phyloP scores from a whole-genome alignment of 306 rosid species.

The Quercus agrifolia region DNA sequence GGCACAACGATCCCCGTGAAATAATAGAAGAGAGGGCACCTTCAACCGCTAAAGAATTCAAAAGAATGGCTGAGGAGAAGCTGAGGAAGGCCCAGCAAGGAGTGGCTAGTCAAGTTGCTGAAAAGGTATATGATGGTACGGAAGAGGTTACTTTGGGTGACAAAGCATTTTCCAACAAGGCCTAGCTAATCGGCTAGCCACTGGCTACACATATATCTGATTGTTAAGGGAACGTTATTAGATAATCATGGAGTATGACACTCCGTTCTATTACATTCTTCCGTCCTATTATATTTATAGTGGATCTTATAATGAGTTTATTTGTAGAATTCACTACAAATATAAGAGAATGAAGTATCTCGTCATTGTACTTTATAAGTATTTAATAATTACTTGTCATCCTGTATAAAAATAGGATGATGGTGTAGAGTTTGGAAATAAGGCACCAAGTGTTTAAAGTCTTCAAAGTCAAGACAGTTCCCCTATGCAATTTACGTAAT shows the following conservation, averaged over 20 bases:
- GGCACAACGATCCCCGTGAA: not conserved
- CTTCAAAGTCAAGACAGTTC: too few species aligned
- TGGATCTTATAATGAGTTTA: too few species aligned
- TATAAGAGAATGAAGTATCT: accelerated
- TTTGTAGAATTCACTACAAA: too few species aligned
- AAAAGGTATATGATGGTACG: conserved; percentile 3
- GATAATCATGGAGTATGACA: too few species aligned
- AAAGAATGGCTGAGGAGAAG: conserved; percentile 31
- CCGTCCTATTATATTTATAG: too few species aligned
- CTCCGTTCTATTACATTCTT: too few species aligned
- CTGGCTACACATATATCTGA: not conserved
- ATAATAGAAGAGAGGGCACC: conserved; percentile 22
- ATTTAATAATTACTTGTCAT: too few species aligned
- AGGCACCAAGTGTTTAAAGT: too few species aligned
- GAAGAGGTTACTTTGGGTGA: conserved; percentile 16
- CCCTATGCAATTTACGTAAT: too few species aligned
- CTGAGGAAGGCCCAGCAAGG: conserved; percentile 8
- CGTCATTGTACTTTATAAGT: accelerated
- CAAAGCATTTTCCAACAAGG: not conserved
- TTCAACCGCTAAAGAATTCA: conserved; percentile 23
- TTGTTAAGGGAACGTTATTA: too few species aligned
- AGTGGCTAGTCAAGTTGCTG: conserved; percentile 8
- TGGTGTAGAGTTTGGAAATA: too few species aligned
- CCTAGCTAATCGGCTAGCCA: not conserved
- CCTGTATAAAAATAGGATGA: too few species aligned